Evolutionary conservation across 345 rosid genomes (phyloP).

Genomic region (Raphanus raphanistrum): DNA sequence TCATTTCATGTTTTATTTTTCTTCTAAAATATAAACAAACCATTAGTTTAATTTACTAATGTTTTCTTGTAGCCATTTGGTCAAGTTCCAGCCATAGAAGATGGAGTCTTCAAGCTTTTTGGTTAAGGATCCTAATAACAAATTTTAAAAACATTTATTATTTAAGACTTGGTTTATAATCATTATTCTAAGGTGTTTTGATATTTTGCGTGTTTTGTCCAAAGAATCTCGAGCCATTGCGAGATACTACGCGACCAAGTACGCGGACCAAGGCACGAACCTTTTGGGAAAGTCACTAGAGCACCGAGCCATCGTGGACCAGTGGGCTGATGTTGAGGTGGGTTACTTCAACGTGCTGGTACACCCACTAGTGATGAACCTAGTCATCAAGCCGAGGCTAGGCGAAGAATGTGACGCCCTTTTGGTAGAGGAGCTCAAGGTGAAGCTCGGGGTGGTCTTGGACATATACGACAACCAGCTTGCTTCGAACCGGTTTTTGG

Average conservation of each 20-base stretch:
- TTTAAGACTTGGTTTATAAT: neutral
- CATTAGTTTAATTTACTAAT: neutral
- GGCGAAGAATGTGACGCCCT: conserved; percentile 56
- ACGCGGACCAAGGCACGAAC: conserved; percentile 56
- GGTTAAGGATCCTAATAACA: conserved; percentile 43
- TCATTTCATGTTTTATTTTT: neutral
- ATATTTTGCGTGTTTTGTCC: neutral
- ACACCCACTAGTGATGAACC: conserved; percentile 55
- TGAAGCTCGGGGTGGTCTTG: conserved; percentile 61
- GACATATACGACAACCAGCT: conserved; percentile 64
- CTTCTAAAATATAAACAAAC: neutral
- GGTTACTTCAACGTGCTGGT: conserved; percentile 70
- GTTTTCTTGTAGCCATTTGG: conserved; percentile 67
- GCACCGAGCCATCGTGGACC: conserved; percentile 73
- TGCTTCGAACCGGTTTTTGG: conserved; percentile 54
- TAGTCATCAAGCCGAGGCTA: conserved; percentile 55
- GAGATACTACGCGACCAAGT: conserved; percentile 77
- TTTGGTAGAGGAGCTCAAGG: conserved; percentile 42
- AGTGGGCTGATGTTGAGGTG: conserved; percentile 87
- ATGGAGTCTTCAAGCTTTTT: conserved; percentile 72
- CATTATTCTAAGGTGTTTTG: neutral
- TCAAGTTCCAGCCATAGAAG: conserved; percentile 79
- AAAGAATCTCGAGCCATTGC: conserved; percentile 84
- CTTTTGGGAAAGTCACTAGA: conserved; percentile 61
- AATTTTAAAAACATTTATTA: neutral